Percentiles rank a stretch among this genome's conserved stretches.
phyloP scores from a whole-genome alignment of 441 rosid genomes.

The Rhodomyrtus psidioides region DNA sequence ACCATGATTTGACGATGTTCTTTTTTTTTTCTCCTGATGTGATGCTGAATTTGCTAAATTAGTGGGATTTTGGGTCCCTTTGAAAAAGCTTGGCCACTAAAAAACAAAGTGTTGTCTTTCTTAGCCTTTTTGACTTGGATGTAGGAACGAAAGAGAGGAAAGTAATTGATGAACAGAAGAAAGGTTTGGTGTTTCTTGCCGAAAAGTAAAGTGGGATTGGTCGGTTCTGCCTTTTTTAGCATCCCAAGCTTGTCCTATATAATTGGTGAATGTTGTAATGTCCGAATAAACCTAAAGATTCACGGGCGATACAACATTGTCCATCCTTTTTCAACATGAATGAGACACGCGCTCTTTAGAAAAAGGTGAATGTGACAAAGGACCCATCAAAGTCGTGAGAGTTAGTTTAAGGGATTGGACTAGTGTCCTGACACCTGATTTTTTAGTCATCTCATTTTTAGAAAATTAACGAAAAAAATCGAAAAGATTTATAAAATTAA shows the following conservation, averaged over 20 bases:
- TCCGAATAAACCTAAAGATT: neutral
- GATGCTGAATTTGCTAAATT: neutral
- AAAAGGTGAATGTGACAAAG: neutral
- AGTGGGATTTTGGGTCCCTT: conserved; percentile 18
- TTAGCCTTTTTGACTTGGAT: neutral
- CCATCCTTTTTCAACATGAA: neutral
- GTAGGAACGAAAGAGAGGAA: neutral
- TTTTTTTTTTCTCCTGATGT: neutral
- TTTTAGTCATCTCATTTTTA: too few species aligned
- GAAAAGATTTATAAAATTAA: too few species aligned
- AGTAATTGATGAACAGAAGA: neutral
- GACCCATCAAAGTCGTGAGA: neutral
- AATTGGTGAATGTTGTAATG: neutral
- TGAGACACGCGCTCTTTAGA: neutral
- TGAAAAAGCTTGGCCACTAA: conserved; percentile 1
- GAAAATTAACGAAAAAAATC: too few species aligned
- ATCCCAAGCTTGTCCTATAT: neutral
- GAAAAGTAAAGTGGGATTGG: neutral
- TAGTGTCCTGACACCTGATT: too few species aligned
- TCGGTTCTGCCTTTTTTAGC: neutral
- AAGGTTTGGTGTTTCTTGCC: neutral
- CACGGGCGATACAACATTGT: neutral
- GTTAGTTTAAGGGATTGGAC: neutral
- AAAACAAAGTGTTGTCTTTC: neutral
- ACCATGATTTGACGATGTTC: neutral